Base-by-base conservation (phyloP, 2,329 filamentous ascomycete species). In the Falciphora oryzae region DNA sequence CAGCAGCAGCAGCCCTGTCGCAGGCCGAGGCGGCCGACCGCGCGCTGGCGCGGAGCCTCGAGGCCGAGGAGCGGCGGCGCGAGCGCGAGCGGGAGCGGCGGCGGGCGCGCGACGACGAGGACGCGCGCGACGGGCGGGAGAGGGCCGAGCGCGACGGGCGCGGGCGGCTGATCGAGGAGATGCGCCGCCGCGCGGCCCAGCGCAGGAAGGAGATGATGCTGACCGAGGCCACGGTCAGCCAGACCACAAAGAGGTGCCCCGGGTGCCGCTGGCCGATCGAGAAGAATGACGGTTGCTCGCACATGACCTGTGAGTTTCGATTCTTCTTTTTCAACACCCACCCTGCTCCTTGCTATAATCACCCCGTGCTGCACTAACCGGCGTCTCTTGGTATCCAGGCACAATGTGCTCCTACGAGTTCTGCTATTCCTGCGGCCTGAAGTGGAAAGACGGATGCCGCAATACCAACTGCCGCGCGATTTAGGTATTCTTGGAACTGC, bases 221-320 rank as follows among this genome's bases (percentile, higher is more conserved):
- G 16, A 58, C 28, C 25, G 57, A 58, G 57, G 57, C 57, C 4
- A 58, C 28, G 7, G 29, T 61, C 18, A 3, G 6, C 16, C 27
- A 50, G 35, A 44, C 60, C 14, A 61, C n/a, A 22, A 61, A 27
- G 60, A 53, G 66, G 77, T 81, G 79, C 53, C 76, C 77, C 0
- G 70, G 71, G 0, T 81, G 79, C 25, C 66, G 69, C 3, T 72
- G 71, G 66, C 72, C 74, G 1, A 80, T 79, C 63, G 71, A 78
- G 67, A 81, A 79, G 71, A 75, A 74, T 25, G 64, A 67, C 0
- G 78, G 79, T 60, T 81, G 78, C 66, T 71, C 75, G 16, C 76
- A 79, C 59, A 79, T 79, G 75, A 77, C 71, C 63, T 79, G 78
- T 79, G 76, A 74, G 77, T 72, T 29, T 53, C 64, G 44, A 25